These are phyloP conservation scores for Lasiodiplodia hormozganensis DNA, from an alignment of 2,329 filamentous ascomycete species.

Conservation along the genomic window DNA sequence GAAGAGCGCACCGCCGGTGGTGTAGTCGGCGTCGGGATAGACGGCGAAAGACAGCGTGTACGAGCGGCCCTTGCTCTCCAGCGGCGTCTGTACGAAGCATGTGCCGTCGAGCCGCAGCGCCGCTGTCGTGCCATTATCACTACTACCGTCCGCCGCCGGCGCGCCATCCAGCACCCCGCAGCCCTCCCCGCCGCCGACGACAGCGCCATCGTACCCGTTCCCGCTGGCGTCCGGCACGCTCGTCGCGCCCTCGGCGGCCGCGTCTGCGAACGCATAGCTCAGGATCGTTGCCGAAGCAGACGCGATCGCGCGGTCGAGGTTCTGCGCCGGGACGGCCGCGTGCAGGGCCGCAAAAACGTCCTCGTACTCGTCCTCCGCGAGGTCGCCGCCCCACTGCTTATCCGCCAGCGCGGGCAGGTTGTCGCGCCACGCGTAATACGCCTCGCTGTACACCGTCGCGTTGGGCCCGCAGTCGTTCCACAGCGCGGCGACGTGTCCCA, in stretches of 20 bases:
- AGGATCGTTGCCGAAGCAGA: conserved; percentile 39
- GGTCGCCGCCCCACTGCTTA: conserved; percentile 50
- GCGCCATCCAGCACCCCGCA: conserved; percentile 41
- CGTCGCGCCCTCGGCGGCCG: neutral
- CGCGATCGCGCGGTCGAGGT: conserved; percentile 48
- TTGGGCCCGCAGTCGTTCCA: conserved; percentile 60
- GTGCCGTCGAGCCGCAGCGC: conserved; percentile 42
- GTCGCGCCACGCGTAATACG: conserved; percentile 55
- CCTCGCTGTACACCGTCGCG: conserved; percentile 56
- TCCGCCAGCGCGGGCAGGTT: conserved; percentile 54
- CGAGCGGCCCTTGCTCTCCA: conserved; percentile 62
- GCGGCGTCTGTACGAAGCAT: conserved; percentile 56
- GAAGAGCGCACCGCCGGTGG: conserved; percentile 37
- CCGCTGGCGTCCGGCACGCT: conserved; percentile 46
- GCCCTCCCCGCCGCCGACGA: neutral
- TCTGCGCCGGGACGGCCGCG: conserved; percentile 53
- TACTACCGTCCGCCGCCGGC: neutral
- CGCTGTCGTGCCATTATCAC: too few relatives aligned
- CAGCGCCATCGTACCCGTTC: conserved; percentile 52
- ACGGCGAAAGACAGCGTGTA: conserved; percentile 61
- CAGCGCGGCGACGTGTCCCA: conserved; percentile 47
- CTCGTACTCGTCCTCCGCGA: conserved; percentile 34
- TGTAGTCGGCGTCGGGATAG: conserved; percentile 37
- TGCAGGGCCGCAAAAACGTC: conserved; percentile 34
- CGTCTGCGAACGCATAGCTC: conserved; percentile 42